Conservation (phyloP, 768 basidiomycete species). For the Agrocybe praecox region DNA sequence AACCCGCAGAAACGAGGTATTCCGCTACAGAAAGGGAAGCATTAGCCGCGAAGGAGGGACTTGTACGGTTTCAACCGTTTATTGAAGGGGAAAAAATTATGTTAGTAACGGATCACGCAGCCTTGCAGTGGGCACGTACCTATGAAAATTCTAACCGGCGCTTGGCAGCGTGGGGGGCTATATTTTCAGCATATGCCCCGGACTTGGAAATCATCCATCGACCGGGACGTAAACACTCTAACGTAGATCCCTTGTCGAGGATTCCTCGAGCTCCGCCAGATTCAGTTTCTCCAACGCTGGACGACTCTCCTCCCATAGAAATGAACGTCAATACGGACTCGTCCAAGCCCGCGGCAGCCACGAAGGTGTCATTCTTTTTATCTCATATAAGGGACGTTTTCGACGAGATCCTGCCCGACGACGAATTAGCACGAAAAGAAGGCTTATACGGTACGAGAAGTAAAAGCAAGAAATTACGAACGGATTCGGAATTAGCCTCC, state of each 20-base stretch:
- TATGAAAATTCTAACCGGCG: background rate
- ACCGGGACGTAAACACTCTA: background rate
- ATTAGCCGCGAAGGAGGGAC: background rate
- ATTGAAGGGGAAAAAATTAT: background rate
- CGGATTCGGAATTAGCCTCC: too few species aligned
- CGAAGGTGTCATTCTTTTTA: background rate
- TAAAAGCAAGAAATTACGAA: too few species aligned
- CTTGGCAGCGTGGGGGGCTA: background rate
- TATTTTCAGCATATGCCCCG: background rate
- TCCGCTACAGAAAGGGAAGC: conserved; percentile 6
- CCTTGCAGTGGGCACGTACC: background rate
- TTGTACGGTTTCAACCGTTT: background rate
- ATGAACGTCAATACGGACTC: background rate
- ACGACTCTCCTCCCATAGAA: background rate
- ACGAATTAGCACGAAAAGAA: too few species aligned
- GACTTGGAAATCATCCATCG: background rate
- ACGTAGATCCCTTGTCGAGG: background rate
- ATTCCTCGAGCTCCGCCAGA: background rate
- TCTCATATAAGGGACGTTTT: background rate
- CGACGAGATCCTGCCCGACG: background rate
- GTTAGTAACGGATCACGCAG: background rate
- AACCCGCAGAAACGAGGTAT: background rate
- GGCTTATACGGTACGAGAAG: too few species aligned
- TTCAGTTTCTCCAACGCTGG: background rate
- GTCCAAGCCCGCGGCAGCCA: background rate